Evolutionary conservation across 2,329 filamentous ascomycete genomes (phyloP).

Genomic region (Stemphylium beticola): DNA sequence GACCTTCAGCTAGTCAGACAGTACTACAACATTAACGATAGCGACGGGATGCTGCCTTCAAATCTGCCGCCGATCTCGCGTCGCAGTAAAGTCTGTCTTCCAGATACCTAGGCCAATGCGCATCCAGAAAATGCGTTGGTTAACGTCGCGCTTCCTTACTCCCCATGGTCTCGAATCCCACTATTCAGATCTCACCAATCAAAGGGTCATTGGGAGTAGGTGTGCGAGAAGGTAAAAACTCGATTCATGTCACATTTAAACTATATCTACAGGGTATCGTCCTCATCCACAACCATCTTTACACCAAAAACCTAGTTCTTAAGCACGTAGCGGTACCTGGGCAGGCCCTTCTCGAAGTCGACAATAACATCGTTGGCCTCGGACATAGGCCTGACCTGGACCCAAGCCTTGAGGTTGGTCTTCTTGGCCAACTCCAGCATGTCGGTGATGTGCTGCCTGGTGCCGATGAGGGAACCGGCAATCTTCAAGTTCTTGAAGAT

Average conservation of each 20-base stretch:
- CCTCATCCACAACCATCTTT: neutral
- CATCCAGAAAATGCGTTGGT: neutral
- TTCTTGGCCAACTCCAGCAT: slow-evolving; percentile 54
- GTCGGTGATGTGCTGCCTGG: slow-evolving; percentile 66
- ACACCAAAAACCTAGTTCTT: slow-evolving; percentile 22
- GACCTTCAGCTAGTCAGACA: too few species aligned
- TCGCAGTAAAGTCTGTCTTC: too few species aligned
- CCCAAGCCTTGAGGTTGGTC: slow-evolving; percentile 51
- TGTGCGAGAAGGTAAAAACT: neutral
- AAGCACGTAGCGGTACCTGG: slow-evolving; percentile 53
- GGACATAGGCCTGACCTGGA: slow-evolving; percentile 51
- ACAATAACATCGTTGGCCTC: slow-evolving; percentile 46
- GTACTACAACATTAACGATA: too few species aligned
- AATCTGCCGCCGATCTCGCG: too few species aligned
- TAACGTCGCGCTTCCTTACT: too few species aligned
- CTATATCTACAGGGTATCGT: slow-evolving; percentile 12
- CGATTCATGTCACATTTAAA: neutral
- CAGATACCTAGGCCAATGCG: too few species aligned
- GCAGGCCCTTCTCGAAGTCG: slow-evolving; percentile 48
- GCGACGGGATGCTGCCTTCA: too few species aligned
- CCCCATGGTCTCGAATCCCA: too few species aligned
- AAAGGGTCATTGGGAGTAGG: too few species aligned
- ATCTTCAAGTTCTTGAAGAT: slow-evolving; percentile 65
- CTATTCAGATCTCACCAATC: too few species aligned
- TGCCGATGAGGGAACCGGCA: slow-evolving; percentile 67